Evolutionary conservation across 495 filamentous ascomycete species (phyloP).

Genomic region (Penicillium coffeae): DNA sequence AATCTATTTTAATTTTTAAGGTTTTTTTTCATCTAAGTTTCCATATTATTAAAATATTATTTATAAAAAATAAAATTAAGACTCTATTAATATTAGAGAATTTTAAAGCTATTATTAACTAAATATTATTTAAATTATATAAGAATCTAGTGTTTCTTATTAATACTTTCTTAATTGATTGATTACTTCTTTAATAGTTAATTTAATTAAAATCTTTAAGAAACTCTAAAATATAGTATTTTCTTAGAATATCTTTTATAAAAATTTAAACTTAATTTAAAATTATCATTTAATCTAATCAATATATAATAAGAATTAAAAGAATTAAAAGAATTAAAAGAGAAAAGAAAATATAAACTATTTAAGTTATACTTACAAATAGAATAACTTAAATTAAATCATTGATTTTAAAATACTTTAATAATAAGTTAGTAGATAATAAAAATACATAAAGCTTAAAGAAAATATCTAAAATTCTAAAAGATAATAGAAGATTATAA

Average conservation of each 20-base stretch:
- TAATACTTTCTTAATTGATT: slow-evolving; percentile 6
- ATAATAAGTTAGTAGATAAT: too few relatives aligned
- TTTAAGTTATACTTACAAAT: background rate
- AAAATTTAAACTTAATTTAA: background rate
- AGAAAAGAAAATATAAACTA: too few relatives aligned
- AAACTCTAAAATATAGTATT: background rate
- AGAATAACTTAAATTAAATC: too few relatives aligned
- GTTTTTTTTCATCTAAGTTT: background rate
- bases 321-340: too few relatives aligned
- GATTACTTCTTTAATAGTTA: background rate
- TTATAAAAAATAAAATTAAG: background rate
- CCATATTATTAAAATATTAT: background rate
- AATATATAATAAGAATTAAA: too few relatives aligned
- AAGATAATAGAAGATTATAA: too few relatives aligned
- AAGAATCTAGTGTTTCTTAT: too few relatives aligned
- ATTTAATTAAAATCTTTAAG: background rate
- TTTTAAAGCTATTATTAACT: slow-evolving; percentile 7
- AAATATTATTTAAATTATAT: background rate
- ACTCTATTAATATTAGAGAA: background rate
- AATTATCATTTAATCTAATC: background rate
- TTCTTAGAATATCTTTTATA: background rate
- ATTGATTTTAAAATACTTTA: background rate
- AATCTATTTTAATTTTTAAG: background rate
- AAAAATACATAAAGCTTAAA: too few relatives aligned
- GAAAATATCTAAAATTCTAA: too few relatives aligned